These are phyloP conservation scores for Phytopythium vexans DNA, from an alignment of 352 stramenopile genomes.

Conservation along the genomic window DNA sequence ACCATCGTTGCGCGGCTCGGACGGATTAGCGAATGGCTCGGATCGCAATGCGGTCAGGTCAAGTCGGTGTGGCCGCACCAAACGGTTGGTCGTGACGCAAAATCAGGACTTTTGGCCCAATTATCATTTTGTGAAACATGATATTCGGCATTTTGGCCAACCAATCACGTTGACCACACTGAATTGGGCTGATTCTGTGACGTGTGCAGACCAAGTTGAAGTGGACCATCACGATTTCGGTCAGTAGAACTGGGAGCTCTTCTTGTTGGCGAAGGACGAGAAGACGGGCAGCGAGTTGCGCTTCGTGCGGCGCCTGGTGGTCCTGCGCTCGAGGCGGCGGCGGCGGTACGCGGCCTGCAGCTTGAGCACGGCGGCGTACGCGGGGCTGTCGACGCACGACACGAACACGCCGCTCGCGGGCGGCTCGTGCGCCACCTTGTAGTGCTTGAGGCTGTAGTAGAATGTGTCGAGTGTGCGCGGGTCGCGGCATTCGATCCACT, in stretches of 20 bases:
- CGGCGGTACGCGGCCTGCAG: slow-evolving; percentile 59
- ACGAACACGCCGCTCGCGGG: slow-evolving; percentile 51
- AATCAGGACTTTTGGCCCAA: too few relatives aligned
- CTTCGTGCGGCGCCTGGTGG: slow-evolving; percentile 45
- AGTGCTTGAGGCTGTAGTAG: slow-evolving; percentile 70
- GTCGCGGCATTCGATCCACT: slow-evolving; percentile 68
- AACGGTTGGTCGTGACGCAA: too few relatives aligned
- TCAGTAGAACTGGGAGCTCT: slow-evolving; percentile 1
- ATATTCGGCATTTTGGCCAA: too few relatives aligned
- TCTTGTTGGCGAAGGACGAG: slow-evolving; percentile 20
- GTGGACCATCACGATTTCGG: neutral
- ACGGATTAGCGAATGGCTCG: too few relatives aligned
- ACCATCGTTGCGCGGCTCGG: too few relatives aligned
- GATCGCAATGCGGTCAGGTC: too few relatives aligned
- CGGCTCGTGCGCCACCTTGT: slow-evolving; percentile 30
- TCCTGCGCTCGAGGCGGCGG: slow-evolving; percentile 40
- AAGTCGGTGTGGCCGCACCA: too few relatives aligned
- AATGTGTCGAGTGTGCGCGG: slow-evolving; percentile 31
- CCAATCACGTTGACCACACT: too few relatives aligned
- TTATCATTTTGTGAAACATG: too few relatives aligned
- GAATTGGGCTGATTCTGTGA: too few relatives aligned
- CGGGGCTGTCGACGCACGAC: slow-evolving; percentile 40
- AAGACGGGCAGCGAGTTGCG: slow-evolving; percentile 53
- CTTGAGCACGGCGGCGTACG: slow-evolving; percentile 46
- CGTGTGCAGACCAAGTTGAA: too few relatives aligned